Evolutionary conservation across 345 rosid genomes (phyloP).

Genomic region (Arabis hirsuta): DNA sequence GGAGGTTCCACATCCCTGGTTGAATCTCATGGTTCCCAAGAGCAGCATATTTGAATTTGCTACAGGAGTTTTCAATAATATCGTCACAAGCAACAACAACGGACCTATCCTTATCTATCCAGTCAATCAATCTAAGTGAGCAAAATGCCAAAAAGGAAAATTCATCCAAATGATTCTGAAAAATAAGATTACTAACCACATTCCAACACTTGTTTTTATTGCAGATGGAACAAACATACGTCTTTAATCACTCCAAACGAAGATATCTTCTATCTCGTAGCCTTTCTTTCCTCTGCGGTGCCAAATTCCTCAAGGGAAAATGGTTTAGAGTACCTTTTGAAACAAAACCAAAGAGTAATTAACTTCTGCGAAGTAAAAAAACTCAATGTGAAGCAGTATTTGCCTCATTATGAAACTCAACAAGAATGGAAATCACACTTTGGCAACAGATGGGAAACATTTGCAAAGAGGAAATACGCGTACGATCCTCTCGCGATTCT

Average conservation of each 20-base stretch:
- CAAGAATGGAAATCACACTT: conserved; percentile 84
- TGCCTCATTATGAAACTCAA: conserved; percentile 66
- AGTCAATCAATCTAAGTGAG: conserved; percentile 73
- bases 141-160: neutral
- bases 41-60: conserved; percentile 64
- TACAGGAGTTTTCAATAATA: conserved; percentile 64
- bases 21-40: conserved; percentile 80
- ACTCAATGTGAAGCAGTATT: conserved; percentile 71
- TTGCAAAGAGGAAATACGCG: conserved; percentile 58
- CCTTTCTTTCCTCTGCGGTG: conserved; percentile 74
- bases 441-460: conserved; percentile 73
- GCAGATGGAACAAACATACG: conserved; percentile 86
- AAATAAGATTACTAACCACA: conserved; percentile 5
- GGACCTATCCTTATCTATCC: conserved; percentile 96
- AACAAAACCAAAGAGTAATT: conserved; percentile 63
- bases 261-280: conserved; percentile 77
- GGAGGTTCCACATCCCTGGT: conserved; percentile 99
- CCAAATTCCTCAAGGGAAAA: conserved; percentile 66
- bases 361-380: conserved; percentile 50
- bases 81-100: conserved; percentile 63
- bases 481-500: conserved; percentile 88
- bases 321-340: conserved; percentile 59
- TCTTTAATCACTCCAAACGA: conserved; percentile 78
- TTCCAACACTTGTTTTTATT: conserved; percentile 31
- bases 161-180: conserved; percentile 10